These are phyloP conservation scores for Fusarium oligoseptatum DNA, from an alignment of 2,329 filamentous ascomycete species.

Conservation along the genomic window DNA sequence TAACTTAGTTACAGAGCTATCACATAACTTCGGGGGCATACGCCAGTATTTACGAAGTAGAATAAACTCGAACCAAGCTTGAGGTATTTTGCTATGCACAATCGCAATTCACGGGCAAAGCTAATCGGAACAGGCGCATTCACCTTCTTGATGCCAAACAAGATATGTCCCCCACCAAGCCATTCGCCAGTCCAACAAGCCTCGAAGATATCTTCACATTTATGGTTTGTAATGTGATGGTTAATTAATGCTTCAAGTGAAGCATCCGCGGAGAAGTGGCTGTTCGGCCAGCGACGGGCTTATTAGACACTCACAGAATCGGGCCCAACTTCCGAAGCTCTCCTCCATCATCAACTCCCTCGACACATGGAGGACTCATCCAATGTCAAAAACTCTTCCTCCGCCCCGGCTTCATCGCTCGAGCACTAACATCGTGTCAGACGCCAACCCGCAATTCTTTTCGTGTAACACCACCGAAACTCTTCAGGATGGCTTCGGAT, in stretches of 20 bases:
- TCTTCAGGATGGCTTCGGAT: conserved; percentile 39
- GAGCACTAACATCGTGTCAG: background rate
- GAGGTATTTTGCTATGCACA: background rate
- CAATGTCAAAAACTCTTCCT: background rate
- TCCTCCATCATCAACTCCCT: conserved; percentile 8
- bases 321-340: conserved; percentile 21
- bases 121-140: rapidly evolving
- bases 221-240: background rate
- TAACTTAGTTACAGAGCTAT: too few relatives aligned
- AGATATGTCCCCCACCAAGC: background rate
- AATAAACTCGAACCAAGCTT: background rate
- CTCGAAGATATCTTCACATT: background rate
- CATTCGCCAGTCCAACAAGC: background rate
- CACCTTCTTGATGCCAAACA: background rate
- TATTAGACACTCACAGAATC: background rate
- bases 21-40: too few relatives aligned
- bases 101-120: background rate
- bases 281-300: background rate
- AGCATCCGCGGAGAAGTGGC: background rate
- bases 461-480: too few relatives aligned
- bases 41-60: too few relatives aligned
- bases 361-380: background rate
- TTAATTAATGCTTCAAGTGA: background rate
- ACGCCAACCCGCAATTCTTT: background rate
- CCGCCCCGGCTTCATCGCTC: rapidly evolving